Evolutionary conservation across 257 asterid species (phyloP).

Genomic region (Sherardia arvensis): DNA sequence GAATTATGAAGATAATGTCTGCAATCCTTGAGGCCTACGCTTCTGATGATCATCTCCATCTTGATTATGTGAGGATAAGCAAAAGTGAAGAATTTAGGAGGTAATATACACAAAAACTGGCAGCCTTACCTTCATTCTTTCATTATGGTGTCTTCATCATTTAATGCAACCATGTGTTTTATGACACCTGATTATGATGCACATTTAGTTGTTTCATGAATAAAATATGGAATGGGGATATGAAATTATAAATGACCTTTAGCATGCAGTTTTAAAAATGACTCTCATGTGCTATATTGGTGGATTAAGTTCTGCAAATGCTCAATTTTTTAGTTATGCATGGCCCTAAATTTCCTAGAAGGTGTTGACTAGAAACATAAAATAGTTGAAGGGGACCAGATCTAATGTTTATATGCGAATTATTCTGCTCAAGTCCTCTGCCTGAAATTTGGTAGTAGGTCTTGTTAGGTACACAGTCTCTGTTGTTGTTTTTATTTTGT

Average conservation of each 20-base stretch:
- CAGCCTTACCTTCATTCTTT: background rate
- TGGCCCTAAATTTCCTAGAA: background rate
- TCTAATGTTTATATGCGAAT: background rate
- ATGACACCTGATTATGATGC: background rate
- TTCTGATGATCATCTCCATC: conserved; percentile 49
- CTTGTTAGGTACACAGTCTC: background rate
- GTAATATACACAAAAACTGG: conserved; percentile 19
- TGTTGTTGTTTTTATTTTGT: no score
- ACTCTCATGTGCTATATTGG: background rate
- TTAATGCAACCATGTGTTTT: background rate
- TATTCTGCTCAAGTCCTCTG: background rate
- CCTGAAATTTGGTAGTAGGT: background rate
- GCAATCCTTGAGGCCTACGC: conserved; percentile 81
- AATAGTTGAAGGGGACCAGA: background rate
- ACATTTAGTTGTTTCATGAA: background rate
- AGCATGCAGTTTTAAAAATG: background rate
- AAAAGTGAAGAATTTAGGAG: conserved; percentile 96
- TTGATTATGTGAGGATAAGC: conserved; percentile 72
- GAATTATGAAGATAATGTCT: conserved; percentile 59
- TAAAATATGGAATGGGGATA: background rate
- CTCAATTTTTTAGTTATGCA: background rate
- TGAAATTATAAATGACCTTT: background rate
- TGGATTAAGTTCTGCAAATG: background rate
- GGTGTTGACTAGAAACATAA: no score
- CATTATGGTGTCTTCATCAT: no score